Evolutionary conservation across 371 early-diverging fungal species (phyloP).

Genomic region (Mucor plumbeus): DNA sequence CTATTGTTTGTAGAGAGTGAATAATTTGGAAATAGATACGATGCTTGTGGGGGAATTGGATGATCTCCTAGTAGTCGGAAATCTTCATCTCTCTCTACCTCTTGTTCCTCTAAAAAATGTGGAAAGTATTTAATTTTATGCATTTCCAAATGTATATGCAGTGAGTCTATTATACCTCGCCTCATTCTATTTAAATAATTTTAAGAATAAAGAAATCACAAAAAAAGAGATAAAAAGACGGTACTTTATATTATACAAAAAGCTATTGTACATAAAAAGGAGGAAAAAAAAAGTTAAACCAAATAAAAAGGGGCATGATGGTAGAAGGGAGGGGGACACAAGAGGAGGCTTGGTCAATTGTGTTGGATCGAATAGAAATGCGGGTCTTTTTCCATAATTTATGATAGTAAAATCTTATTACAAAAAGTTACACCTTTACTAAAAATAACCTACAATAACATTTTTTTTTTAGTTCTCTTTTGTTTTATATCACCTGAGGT

Average conservation of each 20-base stretch:
- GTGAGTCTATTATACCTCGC: background rate
- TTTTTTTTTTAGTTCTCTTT: no score
- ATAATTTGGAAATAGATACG: slow-evolving; percentile 7
- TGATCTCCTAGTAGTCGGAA: slow-evolving; percentile 12
- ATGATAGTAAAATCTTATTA: background rate
- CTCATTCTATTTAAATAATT: background rate
- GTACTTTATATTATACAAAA: background rate
- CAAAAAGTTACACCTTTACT: background rate
- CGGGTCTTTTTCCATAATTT: background rate
- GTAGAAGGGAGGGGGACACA: background rate
- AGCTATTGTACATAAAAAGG: background rate
- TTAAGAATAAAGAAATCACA: background rate
- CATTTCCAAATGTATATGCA: background rate
- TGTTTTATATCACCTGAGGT: no score
- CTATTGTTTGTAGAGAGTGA: slow-evolving; percentile 13
- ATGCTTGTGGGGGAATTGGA: slow-evolving; percentile 4
- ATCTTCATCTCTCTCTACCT: slow-evolving; percentile 9
- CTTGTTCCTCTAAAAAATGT: background rate
- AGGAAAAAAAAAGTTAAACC: background rate
- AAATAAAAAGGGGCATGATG: background rate
- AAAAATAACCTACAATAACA: background rate
- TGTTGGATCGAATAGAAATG: slow-evolving; percentile 7
- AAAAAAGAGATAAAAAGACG: background rate
- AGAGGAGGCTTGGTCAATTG: slow-evolving; percentile 4
- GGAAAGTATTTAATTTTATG: background rate